Conservation (phyloP, 2,329 filamentous ascomycete genomes). For the Arthrobotrys entomopaga region DNA sequence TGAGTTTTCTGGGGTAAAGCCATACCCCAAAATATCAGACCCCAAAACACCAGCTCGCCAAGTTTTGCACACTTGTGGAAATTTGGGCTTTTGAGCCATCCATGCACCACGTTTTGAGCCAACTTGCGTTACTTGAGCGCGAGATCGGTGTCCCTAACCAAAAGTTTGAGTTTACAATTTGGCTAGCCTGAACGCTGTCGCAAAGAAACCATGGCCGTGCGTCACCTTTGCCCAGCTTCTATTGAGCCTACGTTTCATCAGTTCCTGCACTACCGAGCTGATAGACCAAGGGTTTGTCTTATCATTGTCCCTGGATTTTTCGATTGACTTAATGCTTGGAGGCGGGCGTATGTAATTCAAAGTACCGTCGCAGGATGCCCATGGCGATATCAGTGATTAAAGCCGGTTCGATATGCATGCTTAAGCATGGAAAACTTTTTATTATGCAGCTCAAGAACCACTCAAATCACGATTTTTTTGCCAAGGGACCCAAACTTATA, state of each 20-base stretch:
- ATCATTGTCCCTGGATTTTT: slow-evolving; percentile 17
- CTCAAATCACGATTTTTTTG: slow-evolving; percentile 30
- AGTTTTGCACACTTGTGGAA: slow-evolving; percentile 20
- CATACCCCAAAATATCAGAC: background rate
- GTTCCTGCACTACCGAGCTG: slow-evolving; percentile 26
- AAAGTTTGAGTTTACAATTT: background rate
- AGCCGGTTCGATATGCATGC: slow-evolving; percentile 43
- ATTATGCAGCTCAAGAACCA: slow-evolving; percentile 46
- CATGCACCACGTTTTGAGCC: background rate
- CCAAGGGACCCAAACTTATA: slow-evolving; percentile 46
- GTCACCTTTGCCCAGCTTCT: slow-evolving; percentile 6
- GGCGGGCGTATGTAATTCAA: slow-evolving; percentile 20
- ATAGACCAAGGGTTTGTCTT: slow-evolving; percentile 24
- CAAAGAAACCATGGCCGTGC: slow-evolving; percentile 6
- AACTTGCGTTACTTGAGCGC: background rate
- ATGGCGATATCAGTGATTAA: slow-evolving; percentile 29
- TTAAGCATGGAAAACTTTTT: slow-evolving; percentile 38
- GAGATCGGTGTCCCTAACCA: background rate
- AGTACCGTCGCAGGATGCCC: slow-evolving; percentile 27
- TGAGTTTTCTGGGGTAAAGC: slow-evolving; percentile 37
- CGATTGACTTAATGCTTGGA: slow-evolving; percentile 8
- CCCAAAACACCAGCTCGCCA: background rate
- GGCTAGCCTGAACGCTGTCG: background rate
- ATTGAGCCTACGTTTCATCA: slow-evolving; percentile 54
- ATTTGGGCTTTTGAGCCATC: slow-evolving; percentile 4